Evolutionary conservation across 495 filamentous ascomycete genomes (phyloP), one percentile per base, ranked within the genome.

Genomic region (Hypoxylon subgilvum): DNA sequence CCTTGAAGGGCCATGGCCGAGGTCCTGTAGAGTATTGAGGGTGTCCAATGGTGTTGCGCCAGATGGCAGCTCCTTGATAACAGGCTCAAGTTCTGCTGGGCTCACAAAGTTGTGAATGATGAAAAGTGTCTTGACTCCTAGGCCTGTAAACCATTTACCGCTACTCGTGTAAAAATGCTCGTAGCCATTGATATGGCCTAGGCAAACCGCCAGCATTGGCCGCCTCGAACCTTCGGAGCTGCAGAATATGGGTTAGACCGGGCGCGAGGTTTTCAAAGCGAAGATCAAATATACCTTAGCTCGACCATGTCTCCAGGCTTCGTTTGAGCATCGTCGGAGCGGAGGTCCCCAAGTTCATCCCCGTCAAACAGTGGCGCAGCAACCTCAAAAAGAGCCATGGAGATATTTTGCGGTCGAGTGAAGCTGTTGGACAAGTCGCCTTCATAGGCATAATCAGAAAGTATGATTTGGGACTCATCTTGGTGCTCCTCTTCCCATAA

Each of bases 241-340:
- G 23, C 8, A 55, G 35, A 31, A 51, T 39, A 21, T n/a, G 14
- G 12, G 31, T 68, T 50, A 57, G 40, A 10, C 40, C 17, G 13
- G n/a, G 7, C 0, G 7, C 21, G 35, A 49, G 39, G 12, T 25
- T 31, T 27, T 42, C 31, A 21, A 52, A 16, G 38, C 22, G 2
- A 9, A 16, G 28, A n/a, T n/a, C 14, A 3, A n/a, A 63, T 76
- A 45, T 76, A 86, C 82, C 57, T 57, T 6, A 91, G 58, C 53
- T 88, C 88, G 2, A 92, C 82, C 50, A 95, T 69, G 67, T 95
- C 91, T 9, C 91, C 91, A 6, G 84, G 79, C 22, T 83, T 72
- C 10, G 94, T 71, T 30, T 50, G 61, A 10, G 68, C 57, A 47
- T 67, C 63, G 9, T 69, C 67, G 28, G 56, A 57, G 18, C 71